Conservation (phyloP, 169 alveolate species). For the Cystoisospora suis region DNA sequence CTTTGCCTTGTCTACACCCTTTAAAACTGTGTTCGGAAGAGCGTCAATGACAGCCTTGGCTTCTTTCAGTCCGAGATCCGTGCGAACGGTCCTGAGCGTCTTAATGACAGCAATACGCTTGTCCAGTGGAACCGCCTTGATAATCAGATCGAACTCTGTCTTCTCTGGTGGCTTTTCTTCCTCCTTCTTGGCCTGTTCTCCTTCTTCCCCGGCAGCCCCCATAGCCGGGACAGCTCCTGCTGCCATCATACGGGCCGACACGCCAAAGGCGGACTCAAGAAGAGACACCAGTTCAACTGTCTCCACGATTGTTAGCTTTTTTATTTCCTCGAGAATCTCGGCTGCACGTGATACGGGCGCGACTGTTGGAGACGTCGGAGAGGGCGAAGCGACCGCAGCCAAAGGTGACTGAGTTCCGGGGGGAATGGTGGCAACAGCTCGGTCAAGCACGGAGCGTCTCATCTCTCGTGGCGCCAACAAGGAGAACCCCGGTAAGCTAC, state of each 20-base stretch:
- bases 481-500: too few relatives aligned
- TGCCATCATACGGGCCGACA: constrained; percentile 29
- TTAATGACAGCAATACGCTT: constrained; percentile 55
- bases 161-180: constrained; percentile 2
- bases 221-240: constrained; percentile 14
- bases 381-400: constrained; percentile 39
- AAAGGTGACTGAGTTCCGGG: too few relatives aligned
- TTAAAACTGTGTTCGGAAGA: constrained; percentile 45
- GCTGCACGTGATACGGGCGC: constrained; percentile 42
- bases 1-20: constrained; percentile 26
- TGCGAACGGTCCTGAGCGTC: constrained; percentile 54
- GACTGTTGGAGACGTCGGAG: not conserved
- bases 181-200: not conserved
- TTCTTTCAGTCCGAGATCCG: constrained; percentile 53
- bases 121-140: constrained; percentile 54
- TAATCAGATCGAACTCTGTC: constrained; percentile 41
- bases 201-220: not conserved
- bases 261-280: constrained; percentile 42
- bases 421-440: too few relatives aligned
- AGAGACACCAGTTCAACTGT: constrained; percentile 41
- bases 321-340: constrained; percentile 54
- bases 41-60: constrained; percentile 60
- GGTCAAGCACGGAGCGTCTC: too few relatives aligned
- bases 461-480: too few relatives aligned
- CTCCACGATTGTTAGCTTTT: constrained; percentile 56